Base-by-base conservation (phyloP, 2,329 filamentous ascomycete genomes). In the Xylariaceae sp. region DNA sequence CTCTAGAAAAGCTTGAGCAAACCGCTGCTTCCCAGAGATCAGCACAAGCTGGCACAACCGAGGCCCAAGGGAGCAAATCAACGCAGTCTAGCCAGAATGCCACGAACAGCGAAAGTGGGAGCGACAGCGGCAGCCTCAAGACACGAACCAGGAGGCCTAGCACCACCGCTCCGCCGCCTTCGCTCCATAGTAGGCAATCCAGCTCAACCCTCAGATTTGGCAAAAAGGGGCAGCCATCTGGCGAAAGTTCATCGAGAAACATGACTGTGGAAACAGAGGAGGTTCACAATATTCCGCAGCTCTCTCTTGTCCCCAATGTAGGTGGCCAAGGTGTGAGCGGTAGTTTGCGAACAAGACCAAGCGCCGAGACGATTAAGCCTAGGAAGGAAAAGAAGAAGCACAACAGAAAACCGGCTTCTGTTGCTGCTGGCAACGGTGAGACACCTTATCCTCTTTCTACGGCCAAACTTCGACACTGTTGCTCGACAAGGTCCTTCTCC, bases 201-300 rank as follows among this genome's bases (percentile, higher is more conserved):
- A 81, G 76, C 53, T 64, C 76, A 47, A 80, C 82, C 37, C 77
- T 85, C 28, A 83, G 83, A 46, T 76, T 87, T 31, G 70, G 71
- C 38, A 68, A 73, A 42, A 87, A 89, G 59, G 73, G 78, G 26
- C 88, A 90, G 60, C 71, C 79, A 19, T 61, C 67, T 9, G 69
- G 74, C 38, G 87, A 95, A 60, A 83, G 81, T n/a, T 85, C 87
- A 28, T 77, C 83, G 43, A 82, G 85, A 59, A 93, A 88, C 55
- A 96, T 98, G 89, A 97, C 89, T 9, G 91, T 97, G 12, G 93
- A 98, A 68, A 96, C 93, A 0, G 93, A 98, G 65, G 95, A 90
- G 1, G 93, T 98, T 29, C 85, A 81, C 33, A 95, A 90, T 3
- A 86, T 96, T 41, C 89, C 90, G 9, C 90, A 95, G 58, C 78